Base-by-base conservation (phyloP, 75 land plant genomes). In the Picea sitchensis region DNA sequence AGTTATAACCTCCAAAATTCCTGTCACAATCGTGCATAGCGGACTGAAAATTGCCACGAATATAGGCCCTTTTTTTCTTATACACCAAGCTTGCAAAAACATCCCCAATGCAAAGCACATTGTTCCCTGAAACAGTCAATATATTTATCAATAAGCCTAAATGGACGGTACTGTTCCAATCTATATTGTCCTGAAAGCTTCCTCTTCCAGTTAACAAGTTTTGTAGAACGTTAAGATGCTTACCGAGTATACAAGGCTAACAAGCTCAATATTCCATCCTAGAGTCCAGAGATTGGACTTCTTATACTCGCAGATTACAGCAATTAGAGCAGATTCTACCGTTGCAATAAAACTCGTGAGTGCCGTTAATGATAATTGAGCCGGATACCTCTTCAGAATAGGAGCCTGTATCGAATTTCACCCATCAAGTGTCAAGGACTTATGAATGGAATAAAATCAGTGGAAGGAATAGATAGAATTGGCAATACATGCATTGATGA, bases 41-140 rank as follows among this genome's bases (percentile, higher is more conserved):
- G 98, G 98, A 68, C 76, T 81, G 80, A 85, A 95, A 5, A 82
- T 71, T 12, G 98, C 84, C 30, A 90, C 81, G 77, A 95, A 86
- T 51, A 95, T 86, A 4, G 98, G 91, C 0, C 98, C 98, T 71
- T 86, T 95, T 83, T 88, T 84, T 77, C 84, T 80, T 13, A 92
- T 78, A 75, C 83, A 85, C 96, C 96, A 95, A 14, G 82, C 61
- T 84, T 93, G 98, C 73, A 93, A 68, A 79, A 85, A 87, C 26
- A 88, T 90, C 3, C 86, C 83, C 17, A 95, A 41, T 7, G 88
- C 96, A 15, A 92, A 88, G 20, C 85, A 86, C n/a, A 93, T 59
- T 14, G 93, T 18, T 9, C 96, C 96, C 98, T 95, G 88, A 65
- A 63, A 15, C 18, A 54, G 36, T 5, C 9, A 67, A 20, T 51